Base-by-base conservation (phyloP, 1,139 yeast species). In the Geotrichum phurueaensis region DNA sequence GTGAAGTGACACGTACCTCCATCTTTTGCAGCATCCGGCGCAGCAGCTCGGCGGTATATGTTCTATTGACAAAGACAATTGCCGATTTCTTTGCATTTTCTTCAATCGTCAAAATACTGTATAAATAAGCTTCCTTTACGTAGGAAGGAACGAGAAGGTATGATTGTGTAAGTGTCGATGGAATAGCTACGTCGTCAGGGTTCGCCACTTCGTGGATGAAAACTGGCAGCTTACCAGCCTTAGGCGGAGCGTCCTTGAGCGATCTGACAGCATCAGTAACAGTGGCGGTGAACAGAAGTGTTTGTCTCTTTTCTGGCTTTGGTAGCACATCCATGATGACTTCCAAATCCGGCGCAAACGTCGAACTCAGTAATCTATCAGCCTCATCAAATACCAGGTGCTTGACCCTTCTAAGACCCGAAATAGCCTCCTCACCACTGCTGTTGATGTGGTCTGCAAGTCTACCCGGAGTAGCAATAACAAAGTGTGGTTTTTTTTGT, bases 381-480 rank as follows among this genome's bases (percentile, higher is more conserved):
- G 99, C 99, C 77, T 94, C 99, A 79, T 94, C 99, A 12, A 94
- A 78, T 1, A 94, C 99, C 64, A 94, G 78, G 70, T 80, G 94
- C 70, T 85, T 85, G 27, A 88, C 86, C 67, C 96, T 79, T 66
- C 86, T 81, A 61, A 94, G 77, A 0, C 97, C 97, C 52, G 83
- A 79, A 0, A 89, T 78, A 2, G 96, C 87, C 65, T 94, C 98
- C 61, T 89, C 96, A 18, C 97, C 97, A 71, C 95, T 88, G 69
- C 86, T 84, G 64, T 87, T 75, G 36, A 94, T 86, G 74, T 94
- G 98, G 71, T 90, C 97, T 0, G 99, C 99, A 64, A 94, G 77
- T 71, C 99, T 79, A 9, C 99, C 99, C 0, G 99, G 99, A 0
- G 99, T 94, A 1, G 99, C 99, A 65, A 94, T 87, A 43, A 94